These are phyloP conservation scores for Carpinus fangiana DNA, from an alignment of 306 rosid genomes.

Conservation along the genomic window DNA sequence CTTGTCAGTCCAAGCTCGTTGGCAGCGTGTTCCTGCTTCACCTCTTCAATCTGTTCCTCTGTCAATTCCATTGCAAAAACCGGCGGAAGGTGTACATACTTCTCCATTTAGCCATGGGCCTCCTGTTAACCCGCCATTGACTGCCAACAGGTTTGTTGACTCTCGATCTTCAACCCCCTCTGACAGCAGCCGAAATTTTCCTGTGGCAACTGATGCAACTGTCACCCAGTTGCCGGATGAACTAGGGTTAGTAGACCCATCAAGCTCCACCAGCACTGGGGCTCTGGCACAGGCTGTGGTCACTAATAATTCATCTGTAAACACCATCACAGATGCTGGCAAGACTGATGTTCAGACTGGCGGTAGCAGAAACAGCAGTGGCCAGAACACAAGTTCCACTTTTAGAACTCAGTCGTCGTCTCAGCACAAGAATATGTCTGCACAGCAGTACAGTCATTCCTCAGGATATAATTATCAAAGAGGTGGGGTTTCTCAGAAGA, in stretches of 20 bases:
- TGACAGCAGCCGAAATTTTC: slow-evolving; percentile 56
- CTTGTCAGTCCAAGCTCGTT: slow-evolving; percentile 76
- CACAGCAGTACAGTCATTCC: slow-evolving; percentile 66
- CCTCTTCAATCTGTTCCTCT: slow-evolving; percentile 61
- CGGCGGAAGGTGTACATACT: slow-evolving; percentile 47
- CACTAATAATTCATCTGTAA: slow-evolving; percentile 40
- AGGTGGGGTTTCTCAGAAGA: slow-evolving; percentile 64
- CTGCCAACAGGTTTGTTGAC: slow-evolving; percentile 51
- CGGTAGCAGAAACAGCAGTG: slow-evolving; percentile 38
- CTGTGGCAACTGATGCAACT: slow-evolving; percentile 52
- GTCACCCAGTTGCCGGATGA: slow-evolving; percentile 75
- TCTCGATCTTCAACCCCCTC: slow-evolving; percentile 55
- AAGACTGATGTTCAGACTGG: slow-evolving; percentile 51
- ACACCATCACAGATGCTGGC: slow-evolving; percentile 38
- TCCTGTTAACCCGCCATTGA: slow-evolving; percentile 57
- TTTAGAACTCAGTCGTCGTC: slow-evolving; percentile 48
- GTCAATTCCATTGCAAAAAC: slow-evolving; percentile 75
- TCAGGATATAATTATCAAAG: slow-evolving; percentile 68
- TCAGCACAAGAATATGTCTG: slow-evolving; percentile 46
- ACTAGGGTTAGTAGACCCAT: slow-evolving; percentile 64
- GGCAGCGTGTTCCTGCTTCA: slow-evolving; percentile 75
- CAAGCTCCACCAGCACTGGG: slow-evolving; percentile 49
- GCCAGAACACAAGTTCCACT: slow-evolving; percentile 45
- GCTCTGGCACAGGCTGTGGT: slow-evolving; percentile 35
- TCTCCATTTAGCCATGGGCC: slow-evolving; percentile 61